phyloP scores from a whole-genome alignment of 1,139 yeast species.

The Trichomonascaceae sp. region DNA sequence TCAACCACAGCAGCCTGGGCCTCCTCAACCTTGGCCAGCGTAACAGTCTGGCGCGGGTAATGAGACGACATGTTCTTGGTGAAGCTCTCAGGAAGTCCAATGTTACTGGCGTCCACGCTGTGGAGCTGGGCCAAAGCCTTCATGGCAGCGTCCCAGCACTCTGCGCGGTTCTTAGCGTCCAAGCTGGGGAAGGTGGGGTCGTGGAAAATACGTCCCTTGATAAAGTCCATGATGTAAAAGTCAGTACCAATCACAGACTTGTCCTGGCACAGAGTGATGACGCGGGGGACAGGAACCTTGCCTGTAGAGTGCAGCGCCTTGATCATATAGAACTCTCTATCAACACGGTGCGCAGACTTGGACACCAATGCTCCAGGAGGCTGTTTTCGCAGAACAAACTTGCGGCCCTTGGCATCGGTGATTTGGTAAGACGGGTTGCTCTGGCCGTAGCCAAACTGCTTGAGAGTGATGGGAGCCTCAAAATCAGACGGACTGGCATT shows the following conservation, averaged over 20 bases:
- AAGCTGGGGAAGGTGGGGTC: conserved; percentile 38
- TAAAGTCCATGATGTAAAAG: conserved; percentile 48
- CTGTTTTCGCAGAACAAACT: conserved; percentile 44
- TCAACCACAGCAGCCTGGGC: conserved; percentile 32
- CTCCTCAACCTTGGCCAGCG: conserved; percentile 35
- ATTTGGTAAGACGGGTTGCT: conserved; percentile 53
- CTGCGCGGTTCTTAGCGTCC: conserved; percentile 17
- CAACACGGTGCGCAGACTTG: conserved; percentile 53
- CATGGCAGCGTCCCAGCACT: conserved; percentile 39
- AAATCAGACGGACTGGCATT: conserved; percentile 10
- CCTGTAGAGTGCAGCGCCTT: conserved; percentile 26
- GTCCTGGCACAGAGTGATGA: conserved; percentile 49
- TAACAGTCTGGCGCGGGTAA: conserved; percentile 42
- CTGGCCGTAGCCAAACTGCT: conserved; percentile 54
- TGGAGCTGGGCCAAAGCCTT: conserved; percentile 42
- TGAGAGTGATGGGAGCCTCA: conserved; percentile 19
- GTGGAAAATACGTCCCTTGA: conserved; percentile 47
- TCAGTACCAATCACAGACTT: conserved; percentile 63
- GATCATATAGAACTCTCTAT: conserved; percentile 46
- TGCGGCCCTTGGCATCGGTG: conserved; percentile 30
- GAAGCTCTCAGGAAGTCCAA: conserved; percentile 30
- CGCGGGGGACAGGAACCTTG: conserved; percentile 46
- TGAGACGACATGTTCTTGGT: conserved; percentile 34
- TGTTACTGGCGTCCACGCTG: conserved; percentile 33
- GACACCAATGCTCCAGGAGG: conserved; percentile 48